Evolutionary conservation across 805 yeast genomes (phyloP), one percentile per base, ranked within the genome.

Genomic region (Blastobotrys americana): DNA sequence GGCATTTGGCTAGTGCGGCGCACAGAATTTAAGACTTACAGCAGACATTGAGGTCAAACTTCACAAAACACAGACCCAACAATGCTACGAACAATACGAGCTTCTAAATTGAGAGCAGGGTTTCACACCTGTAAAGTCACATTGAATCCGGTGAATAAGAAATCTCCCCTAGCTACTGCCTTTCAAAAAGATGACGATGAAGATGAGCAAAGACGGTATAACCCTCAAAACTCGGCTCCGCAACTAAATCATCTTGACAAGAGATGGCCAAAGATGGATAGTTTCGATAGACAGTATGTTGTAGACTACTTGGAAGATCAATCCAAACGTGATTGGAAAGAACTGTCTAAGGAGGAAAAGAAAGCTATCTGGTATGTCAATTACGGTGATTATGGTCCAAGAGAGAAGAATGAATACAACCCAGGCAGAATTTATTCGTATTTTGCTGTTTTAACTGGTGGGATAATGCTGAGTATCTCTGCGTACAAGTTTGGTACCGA

Each of bases 341-440:
- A 47, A 6, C 44, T 65, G 45, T 50, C 58, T 16, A 44, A 37
- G 8, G 63, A 56, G 22, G 68, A 65, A 47, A 55, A 55, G 53
- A 51, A 53, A 17, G 69, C 69, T 15, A 50, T 57, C 10, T 53
- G 57, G 55, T 62, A 42, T 44, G 53, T 61, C 10, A 56, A 57
- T 52, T 63, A 50, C 45, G 67, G 67, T 1, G 55, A 62, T 5
- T 62, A 66, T 66, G 67, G 67, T 1, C 65, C 66, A 3, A 53
- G 67, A n/a, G 48, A 50, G 36, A 31, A 45, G 4, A 27, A 43
- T 6, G 46, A 39, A 5, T 36, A 45, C 17, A 49, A 55, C 27
- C 51, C 50, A n/a, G 56, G 54, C n/a, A 18, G 28, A 15, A 43
- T 58, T 36, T 55, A 56, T 46, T 49, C 54, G 43, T 20, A 33